phyloP scores from a whole-genome alignment of 352 stramenopile species.

The Pythium utonaiense region DNA sequence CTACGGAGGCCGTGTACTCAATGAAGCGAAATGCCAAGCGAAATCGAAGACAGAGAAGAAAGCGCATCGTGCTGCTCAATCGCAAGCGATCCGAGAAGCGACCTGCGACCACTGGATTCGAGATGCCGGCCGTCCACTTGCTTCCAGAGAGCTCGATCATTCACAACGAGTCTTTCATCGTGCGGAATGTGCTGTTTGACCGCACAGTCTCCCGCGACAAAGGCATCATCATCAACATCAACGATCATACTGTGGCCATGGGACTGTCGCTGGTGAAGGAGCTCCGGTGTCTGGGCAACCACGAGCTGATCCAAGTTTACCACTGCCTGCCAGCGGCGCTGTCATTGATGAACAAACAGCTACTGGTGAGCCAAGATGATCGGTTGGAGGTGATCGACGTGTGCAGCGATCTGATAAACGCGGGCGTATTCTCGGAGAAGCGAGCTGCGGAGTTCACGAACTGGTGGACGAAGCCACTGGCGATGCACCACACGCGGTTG shows the following conservation, averaged over 20 bases:
- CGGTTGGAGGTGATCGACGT: conserved; percentile 61
- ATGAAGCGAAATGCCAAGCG: too few relatives aligned
- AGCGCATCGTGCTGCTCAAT: background rate
- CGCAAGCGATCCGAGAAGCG: background rate
- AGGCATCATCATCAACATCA: conserved; percentile 40
- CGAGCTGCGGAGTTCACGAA: conserved; percentile 36
- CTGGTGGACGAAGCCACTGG: conserved; percentile 64
- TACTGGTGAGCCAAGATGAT: conserved; percentile 42
- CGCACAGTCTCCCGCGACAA: conserved; percentile 19
- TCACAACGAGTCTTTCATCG: conserved; percentile 14
- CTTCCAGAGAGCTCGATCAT: background rate
- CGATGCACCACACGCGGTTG: conserved; percentile 47
- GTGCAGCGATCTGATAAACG: conserved; percentile 38
- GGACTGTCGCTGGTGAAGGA: conserved; percentile 60
- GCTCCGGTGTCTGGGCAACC: conserved; percentile 38
- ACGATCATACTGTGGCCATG: conserved; percentile 43
- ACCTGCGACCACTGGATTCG: background rate
- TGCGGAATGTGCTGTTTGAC: conserved; percentile 28
- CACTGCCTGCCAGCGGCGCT: conserved; percentile 42
- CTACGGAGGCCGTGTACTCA: too few relatives aligned
- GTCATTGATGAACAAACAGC: conserved; percentile 24
- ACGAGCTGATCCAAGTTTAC: conserved; percentile 41
- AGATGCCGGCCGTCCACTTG: background rate
- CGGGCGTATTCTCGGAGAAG: conserved; percentile 6
- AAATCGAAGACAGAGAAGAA: background rate